Evolutionary conservation across 2,329 filamentous ascomycete genomes (phyloP), one percentile per base, ranked within the genome.

Genomic region (Monosporascus sp.): DNA sequence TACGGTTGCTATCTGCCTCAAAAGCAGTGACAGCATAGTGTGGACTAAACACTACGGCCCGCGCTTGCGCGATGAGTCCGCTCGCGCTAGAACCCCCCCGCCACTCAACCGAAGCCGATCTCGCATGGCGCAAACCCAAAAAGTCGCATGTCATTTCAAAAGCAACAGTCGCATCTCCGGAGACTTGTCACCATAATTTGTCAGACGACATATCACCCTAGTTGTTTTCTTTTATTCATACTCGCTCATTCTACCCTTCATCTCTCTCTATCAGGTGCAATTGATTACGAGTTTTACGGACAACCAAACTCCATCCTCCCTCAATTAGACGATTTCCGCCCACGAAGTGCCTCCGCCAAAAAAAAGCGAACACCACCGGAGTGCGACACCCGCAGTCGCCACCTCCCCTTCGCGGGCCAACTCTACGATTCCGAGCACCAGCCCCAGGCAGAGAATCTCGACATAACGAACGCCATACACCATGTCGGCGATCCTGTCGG

Each of bases 401-500:
- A 4, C 38, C 17, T 20, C 18, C 17, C 38, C 38, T 18, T 41
- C 17, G 38, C 18, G 17, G 38, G 38, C 17, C 18, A 18, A 41
- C 9, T 41, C 38, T n/a, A n/a, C 38, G 47, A 41, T 48, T 48
- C 46, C 43, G n/a, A n/a, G 22, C 17, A 17, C n/a, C n/a, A n/a
- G 18, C 15, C 37, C n/a, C 15, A 39, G 11, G 6, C 27, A 37
- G 35, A 17, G 37, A 14, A 37, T 38, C 31, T 24, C 37, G 43
- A 35, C 17, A 24, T 24, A 31, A 25, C 25, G 9, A 8, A 37
- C 24, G 49, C 37, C 45, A 20, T 45, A 46, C 61, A 77, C 70
- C 58, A 99, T 99, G 94, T 96, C 91, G 69, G 94, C 94, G 58
- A 99, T 99, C 65, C 87, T 99, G 65, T 97, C 92, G 52, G 87